Evolutionary conservation across 2,329 filamentous ascomycete genomes (phyloP), one percentile per base, ranked within the genome.

Genomic region (Fusarium chaquense): DNA sequence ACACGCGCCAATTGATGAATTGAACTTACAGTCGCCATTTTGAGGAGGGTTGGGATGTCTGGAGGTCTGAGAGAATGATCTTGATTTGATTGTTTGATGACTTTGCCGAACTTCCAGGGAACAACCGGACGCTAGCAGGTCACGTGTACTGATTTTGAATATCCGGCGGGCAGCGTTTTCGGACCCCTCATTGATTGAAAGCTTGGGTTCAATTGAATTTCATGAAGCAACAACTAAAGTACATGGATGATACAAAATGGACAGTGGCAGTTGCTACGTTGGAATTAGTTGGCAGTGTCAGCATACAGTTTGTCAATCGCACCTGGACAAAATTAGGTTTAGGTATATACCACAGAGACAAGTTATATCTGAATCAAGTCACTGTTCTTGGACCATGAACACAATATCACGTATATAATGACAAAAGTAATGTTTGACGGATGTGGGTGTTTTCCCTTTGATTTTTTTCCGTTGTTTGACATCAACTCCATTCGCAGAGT

Each of bases 11-110:
- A 78, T 78, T 76, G 71, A 70, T 59, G 55, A 67, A 70, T 73
- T 76, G 59, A 47, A 90, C 89, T 86, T 88, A 91, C 89, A 86
- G 87, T 85, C 82, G 88, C 88, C 89, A 91, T 91, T 85, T 84
- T 90, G 84, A 82, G 79, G 78, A 84, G 78, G 81, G 78, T 81
- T 79, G 79, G 76, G 78, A 79, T 81, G 77, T 81, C 76, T 60
- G 76, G 78, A 78, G 81, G 83, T 82, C 83, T 81, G 80, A 83
- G 82, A 83, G 80, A 75, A 81, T 82, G 81, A 84, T 83, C 79
- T 80, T 83, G 75, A 73, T 78, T 52, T 78, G 80, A 67, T 47
- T 80, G 80, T 79, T 52, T 81, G 81, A 78, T 78, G 78, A 81
- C 80, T 82, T 81, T 82, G 79, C 83, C 81, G 80, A 82, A 82